Evolutionary conservation across 2,329 filamentous ascomycete species (phyloP).

Genomic region (Trichophyton schoenleinii): DNA sequence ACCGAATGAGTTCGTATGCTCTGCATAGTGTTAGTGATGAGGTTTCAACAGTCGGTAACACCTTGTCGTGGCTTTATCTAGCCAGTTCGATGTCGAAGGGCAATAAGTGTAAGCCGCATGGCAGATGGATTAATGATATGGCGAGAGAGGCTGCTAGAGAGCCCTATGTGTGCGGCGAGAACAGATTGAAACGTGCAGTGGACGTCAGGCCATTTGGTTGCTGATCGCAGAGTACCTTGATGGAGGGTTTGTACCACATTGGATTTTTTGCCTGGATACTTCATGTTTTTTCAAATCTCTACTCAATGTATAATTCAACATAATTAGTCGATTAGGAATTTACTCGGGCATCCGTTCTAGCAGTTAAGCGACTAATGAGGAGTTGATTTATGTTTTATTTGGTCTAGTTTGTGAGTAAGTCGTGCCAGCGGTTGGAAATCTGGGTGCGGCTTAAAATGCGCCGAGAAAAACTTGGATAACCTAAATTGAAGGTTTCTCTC

Average conservation of each 20-base stretch:
- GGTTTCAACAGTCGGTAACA: conserved; percentile 68
- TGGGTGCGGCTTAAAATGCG: too few relatives aligned
- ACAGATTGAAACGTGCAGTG: conserved; percentile 36
- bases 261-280: not conserved
- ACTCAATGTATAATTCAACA: not conserved
- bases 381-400: too few relatives aligned
- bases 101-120: conserved; percentile 45
- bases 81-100: conserved; percentile 52
- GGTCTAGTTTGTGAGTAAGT: too few relatives aligned
- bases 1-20: conserved; percentile 54
- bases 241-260: too few relatives aligned
- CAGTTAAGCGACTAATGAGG: too few relatives aligned
- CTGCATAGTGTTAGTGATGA: conserved; percentile 61
- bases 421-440: not conserved
- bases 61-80: conserved; percentile 65
- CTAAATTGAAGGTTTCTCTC: too few relatives aligned
- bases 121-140: conserved; percentile 62
- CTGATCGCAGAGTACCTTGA: not conserved
- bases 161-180: conserved; percentile 48
- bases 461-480: too few relatives aligned
- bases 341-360: too few relatives aligned
- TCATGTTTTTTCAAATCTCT: not conserved
- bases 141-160: conserved; percentile 52
- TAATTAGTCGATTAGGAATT: too few relatives aligned
- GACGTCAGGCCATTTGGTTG: not conserved